These are phyloP conservation scores for Cicer cuneatum DNA, from an alignment of 306 rosid species.

Conservation along the genomic window DNA sequence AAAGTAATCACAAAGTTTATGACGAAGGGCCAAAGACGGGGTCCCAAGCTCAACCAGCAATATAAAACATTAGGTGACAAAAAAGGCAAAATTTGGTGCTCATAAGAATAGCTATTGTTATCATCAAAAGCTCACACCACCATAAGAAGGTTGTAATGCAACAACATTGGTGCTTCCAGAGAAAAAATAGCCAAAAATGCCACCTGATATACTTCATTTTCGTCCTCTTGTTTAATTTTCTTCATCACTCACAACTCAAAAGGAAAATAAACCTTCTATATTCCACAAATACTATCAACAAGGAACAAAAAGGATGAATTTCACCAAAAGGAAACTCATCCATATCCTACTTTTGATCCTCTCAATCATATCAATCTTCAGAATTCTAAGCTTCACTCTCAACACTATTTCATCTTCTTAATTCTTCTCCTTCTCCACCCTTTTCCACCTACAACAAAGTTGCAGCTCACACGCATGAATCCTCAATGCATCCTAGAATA, in stretches of 20 bases:
- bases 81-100: too few species aligned
- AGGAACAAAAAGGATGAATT: slow-evolving; percentile 60
- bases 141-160: slow-evolving; percentile 42
- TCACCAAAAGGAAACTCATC: slow-evolving; percentile 68
- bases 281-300: too few species aligned
- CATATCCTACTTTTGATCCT: slow-evolving; percentile 71
- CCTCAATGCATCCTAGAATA: slow-evolving; percentile 17
- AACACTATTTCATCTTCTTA: slow-evolving; percentile 55
- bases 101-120: too few species aligned
- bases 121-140: slow-evolving; percentile 38
- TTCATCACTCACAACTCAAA: slow-evolving; percentile 44
- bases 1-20: slow-evolving; percentile 31
- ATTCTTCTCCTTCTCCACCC: slow-evolving; percentile 52
- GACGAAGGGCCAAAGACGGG: slow-evolving; percentile 51
- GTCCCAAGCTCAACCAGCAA: slow-evolving; percentile 36
- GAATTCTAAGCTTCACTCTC: slow-evolving; percentile 66
- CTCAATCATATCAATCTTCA: slow-evolving; percentile 59
- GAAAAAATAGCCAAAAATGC: slow-evolving; percentile 45
- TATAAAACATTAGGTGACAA: too few species aligned
- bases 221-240: slow-evolving; percentile 60
- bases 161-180: slow-evolving; percentile 39
- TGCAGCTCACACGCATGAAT: slow-evolving; percentile 24
- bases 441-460: slow-evolving; percentile 18
- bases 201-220: slow-evolving; percentile 64
- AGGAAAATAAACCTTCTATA: slow-evolving; percentile 34